A percentile compares a stretch with the other conserved stretches of the same genome.
Evolutionary conservation across 306 rosid species (phyloP).

Genomic region (Corylus avellana): DNA sequence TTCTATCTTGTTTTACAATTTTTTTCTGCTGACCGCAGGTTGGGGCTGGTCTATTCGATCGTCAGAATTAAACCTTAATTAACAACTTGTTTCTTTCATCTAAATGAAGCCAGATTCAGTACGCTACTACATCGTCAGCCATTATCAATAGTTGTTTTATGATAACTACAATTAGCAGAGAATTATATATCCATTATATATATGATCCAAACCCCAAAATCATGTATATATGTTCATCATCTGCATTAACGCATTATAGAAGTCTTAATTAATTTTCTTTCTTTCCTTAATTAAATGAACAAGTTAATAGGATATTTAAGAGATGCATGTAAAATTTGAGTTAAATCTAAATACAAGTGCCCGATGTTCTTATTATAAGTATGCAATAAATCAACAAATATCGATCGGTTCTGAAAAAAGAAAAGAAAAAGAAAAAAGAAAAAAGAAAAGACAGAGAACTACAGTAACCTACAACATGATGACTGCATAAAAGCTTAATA

Average conservation of each 20-base stretch:
- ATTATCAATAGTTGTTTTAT: background rate
- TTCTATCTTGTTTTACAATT: background rate
- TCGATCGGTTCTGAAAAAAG: background rate
- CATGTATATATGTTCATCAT: no score
- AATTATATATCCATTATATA: no score
- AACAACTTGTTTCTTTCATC: background rate
- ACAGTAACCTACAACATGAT: conserved; percentile 14
- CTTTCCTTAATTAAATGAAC: no score
- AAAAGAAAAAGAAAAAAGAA: conserved; percentile 10
- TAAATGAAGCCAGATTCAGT: background rate
- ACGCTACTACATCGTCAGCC: background rate
- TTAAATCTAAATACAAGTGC: background rate
- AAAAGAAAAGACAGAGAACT: conserved; percentile 6
- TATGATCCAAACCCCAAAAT: no score
- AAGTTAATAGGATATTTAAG: no score
- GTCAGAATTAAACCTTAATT: background rate
- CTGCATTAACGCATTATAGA: no score
- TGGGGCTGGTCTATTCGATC: background rate
- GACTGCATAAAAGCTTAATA: background rate
- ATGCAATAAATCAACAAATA: conserved; percentile 29
- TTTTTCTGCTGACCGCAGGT: background rate
- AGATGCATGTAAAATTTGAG: no score
- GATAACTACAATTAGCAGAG: background rate
- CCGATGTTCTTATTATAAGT: conserved; percentile 9
- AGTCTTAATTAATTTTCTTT: no score